phyloP scores from a whole-genome alignment of 208 protist species.

The Leishmania braziliensis region DNA sequence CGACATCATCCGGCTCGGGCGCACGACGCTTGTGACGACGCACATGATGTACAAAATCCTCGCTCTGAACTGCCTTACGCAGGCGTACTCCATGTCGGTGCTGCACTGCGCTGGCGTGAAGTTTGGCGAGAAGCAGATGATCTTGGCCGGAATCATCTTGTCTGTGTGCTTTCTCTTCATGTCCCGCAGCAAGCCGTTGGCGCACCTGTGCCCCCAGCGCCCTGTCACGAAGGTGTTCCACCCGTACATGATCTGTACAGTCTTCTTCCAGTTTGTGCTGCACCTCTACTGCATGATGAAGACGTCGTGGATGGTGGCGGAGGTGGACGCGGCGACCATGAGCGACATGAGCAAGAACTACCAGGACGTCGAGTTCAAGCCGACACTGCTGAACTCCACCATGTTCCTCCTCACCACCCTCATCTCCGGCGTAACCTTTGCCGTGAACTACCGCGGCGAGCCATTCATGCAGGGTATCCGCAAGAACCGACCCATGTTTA shows the following conservation, averaged over 20 bases:
- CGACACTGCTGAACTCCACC: conserved; percentile 96
- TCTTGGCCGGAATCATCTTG: conserved; percentile 93
- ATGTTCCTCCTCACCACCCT: conserved; percentile 96
- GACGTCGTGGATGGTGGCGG: conserved; percentile 74
- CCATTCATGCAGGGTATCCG: conserved; percentile 94
- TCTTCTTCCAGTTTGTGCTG: conserved; percentile 96
- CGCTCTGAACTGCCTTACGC: conserved; percentile 98
- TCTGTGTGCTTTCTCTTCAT: conserved; percentile 98
- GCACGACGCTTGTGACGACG: conserved; percentile 98
- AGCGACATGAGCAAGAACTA: conserved; percentile 54
- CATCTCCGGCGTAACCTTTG: conserved; percentile 96
- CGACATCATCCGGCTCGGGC: conserved; percentile 97
- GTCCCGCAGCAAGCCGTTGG: conserved; percentile 94
- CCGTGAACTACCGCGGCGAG: conserved; percentile 97
- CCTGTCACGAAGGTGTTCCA: conserved; percentile 96
- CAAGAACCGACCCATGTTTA: conserved; percentile 93
- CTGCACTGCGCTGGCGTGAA: conserved; percentile 98
- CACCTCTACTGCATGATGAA: conserved; percentile 94
- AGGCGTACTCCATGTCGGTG: conserved; percentile 96
- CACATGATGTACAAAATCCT: conserved; percentile 99
- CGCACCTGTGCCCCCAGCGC: conserved; percentile 88
- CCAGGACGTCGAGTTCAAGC: conserved; percentile 94
- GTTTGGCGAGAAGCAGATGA: conserved; percentile 97
- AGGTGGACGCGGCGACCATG: conserved; percentile 65
- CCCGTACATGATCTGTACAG: conserved; percentile 94